Evolutionary conservation across 768 basidiomycete genomes (phyloP), one percentile per base, ranked within the genome.

Genomic region (Xerocomus brunneocitrinus): DNA sequence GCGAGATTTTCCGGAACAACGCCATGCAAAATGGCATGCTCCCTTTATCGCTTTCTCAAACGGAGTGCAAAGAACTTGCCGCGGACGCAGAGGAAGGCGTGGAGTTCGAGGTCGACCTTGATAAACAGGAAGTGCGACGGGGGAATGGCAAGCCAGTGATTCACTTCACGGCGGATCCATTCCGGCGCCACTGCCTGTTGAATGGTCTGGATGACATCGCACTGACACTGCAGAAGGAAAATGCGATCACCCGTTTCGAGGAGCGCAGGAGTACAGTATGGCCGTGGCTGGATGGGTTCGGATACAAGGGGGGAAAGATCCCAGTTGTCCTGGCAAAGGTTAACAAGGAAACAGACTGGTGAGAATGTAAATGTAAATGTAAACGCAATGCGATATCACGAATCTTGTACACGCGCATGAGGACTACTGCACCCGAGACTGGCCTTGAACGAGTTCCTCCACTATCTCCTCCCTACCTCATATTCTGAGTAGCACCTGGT

Each of bases 221-320:
- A 40, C 75, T 99, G 71, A 99, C 97, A 41, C 75, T 99, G 76
- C 85, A 91, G 69, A 85, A 84, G 67, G 83, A 77, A 31, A 73
- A 73, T 9, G 68, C 77, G n/a, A 97, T 99, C 58, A 75, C 78
- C 55, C 61, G 69, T 40, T 99, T 98, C 62, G 97, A 99, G 79
- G 65, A 79, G 64, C 80, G 79, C 62, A 73, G 97, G 59, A 87
- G 83, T 27, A 74, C 82, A 63, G 67, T 74, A 53, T 98, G 94
- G 93, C 90, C 97, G 5, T 99, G 97, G 97, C 73, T 98, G 67
- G 91, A 99, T 65, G 97, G 95, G 34, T 89, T 95, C 57, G 93
- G 93, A 27, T 97, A 93, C 73, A 78, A 85, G 65, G 87, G 85
- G 43, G 81, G 77, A 40, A 87, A 85, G 67, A 90, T 92, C 50